Evolutionary conservation across 2,329 filamentous ascomycete genomes (phyloP).

Genomic region (Aspergillus sp.): DNA sequence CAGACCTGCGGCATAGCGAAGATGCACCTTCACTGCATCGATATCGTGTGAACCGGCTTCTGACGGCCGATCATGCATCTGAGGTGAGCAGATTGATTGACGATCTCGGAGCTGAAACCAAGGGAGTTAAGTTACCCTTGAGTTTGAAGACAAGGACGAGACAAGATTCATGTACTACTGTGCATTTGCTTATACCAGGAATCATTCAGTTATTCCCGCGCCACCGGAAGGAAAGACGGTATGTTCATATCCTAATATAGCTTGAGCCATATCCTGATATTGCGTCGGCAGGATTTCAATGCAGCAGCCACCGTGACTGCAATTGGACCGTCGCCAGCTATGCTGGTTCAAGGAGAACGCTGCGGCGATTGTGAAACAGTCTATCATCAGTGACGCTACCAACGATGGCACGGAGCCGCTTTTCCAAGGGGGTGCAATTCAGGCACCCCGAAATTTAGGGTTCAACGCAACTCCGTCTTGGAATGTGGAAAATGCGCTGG

Average conservation of each 20-base stretch:
- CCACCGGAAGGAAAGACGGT: neutral
- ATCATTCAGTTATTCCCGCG: too few relatives aligned
- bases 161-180: too few relatives aligned
- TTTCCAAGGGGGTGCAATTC: neutral
- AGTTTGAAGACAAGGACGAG: too few relatives aligned
- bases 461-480: neutral
- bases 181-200: too few relatives aligned
- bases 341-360: neutral
- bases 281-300: neutral
- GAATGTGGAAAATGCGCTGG: neutral
- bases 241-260: neutral
- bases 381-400: neutral
- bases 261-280: neutral
- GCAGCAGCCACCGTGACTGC: neutral
- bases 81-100: too few relatives aligned
- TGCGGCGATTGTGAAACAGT: neutral
- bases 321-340: neutral
- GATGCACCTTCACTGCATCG: too few relatives aligned
- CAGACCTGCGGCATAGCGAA: too few relatives aligned
- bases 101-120: neutral
- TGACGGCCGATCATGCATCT: too few relatives aligned
- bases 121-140: too few relatives aligned
- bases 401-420: neutral
- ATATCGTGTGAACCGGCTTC: too few relatives aligned
- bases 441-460: neutral